Conservation (phyloP, 1,284 basidiomycete genomes). For the Athelia psychrophila region DNA sequence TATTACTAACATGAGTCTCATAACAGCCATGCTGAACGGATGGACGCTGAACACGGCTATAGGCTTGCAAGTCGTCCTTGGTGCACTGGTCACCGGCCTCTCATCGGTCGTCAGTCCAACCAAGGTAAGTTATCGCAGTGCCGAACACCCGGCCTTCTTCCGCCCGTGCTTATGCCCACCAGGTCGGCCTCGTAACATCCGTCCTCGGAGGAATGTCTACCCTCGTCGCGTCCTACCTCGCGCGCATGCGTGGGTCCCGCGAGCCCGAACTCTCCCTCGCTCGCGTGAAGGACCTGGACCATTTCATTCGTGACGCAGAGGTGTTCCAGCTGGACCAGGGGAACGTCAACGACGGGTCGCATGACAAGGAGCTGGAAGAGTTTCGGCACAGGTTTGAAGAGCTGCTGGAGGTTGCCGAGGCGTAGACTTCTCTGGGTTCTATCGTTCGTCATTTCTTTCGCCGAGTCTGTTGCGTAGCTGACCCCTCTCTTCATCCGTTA, state of each 20-base stretch:
- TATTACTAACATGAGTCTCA: too few species aligned
- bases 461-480: too few species aligned
- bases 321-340: slow-evolving; percentile 35
- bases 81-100: slow-evolving; percentile 40
- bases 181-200: slow-evolving; percentile 31
- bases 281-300: slow-evolving; percentile 30
- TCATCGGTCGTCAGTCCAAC: slow-evolving; percentile 29
- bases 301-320: slow-evolving; percentile 33
- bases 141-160: too few species aligned
- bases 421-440: background rate
- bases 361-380: slow-evolving; percentile 21
- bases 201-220: slow-evolving; percentile 37
- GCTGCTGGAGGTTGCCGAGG: slow-evolving; percentile 30
- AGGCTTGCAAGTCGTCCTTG: slow-evolving; percentile 37
- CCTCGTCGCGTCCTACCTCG: slow-evolving; percentile 40
- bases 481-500: too few species aligned
- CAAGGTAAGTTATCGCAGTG: background rate
- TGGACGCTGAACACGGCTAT: slow-evolving; percentile 33
- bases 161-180: slow-evolving; percentile 1
- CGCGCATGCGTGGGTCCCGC: slow-evolving; percentile 35
- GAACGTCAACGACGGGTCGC: slow-evolving; percentile 11
- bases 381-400: slow-evolving; percentile 28
- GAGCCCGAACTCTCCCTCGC: slow-evolving; percentile 32
- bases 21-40: background rate
- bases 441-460: too few species aligned